Conservation (phyloP, 176 grass and related monocot species). For the Zea mays region Zm-B73-REFERENCE-NAM-5.0 NC_050097.1:42143501-42144000, state of each 20-base stretch:
- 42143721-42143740: conserved; percentile 68
- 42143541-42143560: conserved; percentile 74
- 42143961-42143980: not conserved
- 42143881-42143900: conserved; percentile 1
- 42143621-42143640: conserved; percentile 82
- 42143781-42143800: conserved; percentile 2
- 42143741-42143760: conserved; percentile 58
- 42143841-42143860: not conserved
- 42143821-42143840: not conserved
- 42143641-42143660: conserved; percentile 77
- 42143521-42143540: conserved; percentile 51
- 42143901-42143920: not conserved
- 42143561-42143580: conserved; percentile 78
- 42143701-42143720: conserved; percentile 62
- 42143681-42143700: conserved; percentile 63
- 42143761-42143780: conserved; percentile 26
- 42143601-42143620: conserved; percentile 96
- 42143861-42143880: conserved; percentile 9
- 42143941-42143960: not conserved
- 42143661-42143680: conserved; percentile 82
- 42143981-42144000: not conserved
- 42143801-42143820: conserved; percentile 6
- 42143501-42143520: conserved; percentile 53
- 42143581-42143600: conserved; percentile 72
- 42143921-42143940: not conserved